These are phyloP conservation scores for Aspergillus carlsbadensis DNA, from an alignment of 495 filamentous ascomycete species.

Conservation along the genomic window DNA sequence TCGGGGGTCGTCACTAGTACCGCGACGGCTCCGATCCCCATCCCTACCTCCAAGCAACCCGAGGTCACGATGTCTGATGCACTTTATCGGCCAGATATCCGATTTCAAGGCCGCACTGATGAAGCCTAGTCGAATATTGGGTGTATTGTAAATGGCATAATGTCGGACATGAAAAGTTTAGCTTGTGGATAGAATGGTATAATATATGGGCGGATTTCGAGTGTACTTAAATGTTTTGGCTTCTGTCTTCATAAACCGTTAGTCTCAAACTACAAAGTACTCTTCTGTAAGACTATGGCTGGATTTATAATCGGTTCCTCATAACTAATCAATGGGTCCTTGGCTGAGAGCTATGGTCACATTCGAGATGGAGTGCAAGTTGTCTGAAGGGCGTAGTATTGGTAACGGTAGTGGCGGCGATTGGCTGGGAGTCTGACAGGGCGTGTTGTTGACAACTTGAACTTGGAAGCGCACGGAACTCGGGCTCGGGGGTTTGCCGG, in stretches of 20 bases:
- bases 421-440: too few species aligned
- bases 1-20: slow-evolving; percentile 18
- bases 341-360: not conserved
- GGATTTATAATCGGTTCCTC: not conserved
- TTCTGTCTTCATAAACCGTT: too few species aligned
- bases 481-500: too few species aligned
- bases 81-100: not conserved
- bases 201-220: not conserved
- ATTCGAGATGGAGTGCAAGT: not conserved
- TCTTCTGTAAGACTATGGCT: too few species aligned
- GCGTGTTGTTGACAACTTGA: too few species aligned
- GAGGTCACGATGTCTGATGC: slow-evolving; percentile 17
- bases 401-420: too few species aligned
- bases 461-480: too few species aligned
- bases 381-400: not conserved
- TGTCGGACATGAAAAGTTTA: not conserved
- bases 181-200: not conserved
- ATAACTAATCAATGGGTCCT: not conserved
- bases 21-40: slow-evolving; percentile 4
- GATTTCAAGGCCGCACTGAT: not conserved
- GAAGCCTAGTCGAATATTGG: not conserved
- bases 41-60: slow-evolving; percentile 12
- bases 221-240: too few species aligned
- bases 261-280: too few species aligned
- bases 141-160: not conserved